Conservation (phyloP, 2,329 filamentous ascomycete genomes). For the Aspergillus eucalypticola region DNA sequence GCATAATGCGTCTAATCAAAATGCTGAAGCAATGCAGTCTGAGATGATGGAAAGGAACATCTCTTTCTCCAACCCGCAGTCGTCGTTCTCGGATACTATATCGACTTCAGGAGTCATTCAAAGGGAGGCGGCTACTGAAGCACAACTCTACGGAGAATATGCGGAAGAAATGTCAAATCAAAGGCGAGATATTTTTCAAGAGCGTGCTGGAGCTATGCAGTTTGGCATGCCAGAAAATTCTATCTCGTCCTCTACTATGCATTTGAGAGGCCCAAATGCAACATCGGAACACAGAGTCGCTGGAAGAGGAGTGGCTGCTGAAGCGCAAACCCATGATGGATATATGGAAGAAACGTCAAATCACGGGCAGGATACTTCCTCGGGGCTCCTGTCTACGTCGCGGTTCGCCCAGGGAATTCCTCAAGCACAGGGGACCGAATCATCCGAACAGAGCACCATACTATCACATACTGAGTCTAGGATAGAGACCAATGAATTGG, state of each 20-base stretch:
- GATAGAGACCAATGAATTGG: background rate
- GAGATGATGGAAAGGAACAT: background rate
- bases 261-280: background rate
- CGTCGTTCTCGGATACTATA: background rate
- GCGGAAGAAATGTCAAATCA: no score
- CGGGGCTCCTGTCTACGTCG: background rate
- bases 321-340: background rate
- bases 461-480: no score
- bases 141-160: no score
- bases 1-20: background rate
- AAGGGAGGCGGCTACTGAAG: background rate
- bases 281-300: background rate
- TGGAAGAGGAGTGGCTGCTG: background rate
- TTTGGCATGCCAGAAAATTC: background rate
- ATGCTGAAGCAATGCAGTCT: background rate
- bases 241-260: background rate
- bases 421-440: background rate
- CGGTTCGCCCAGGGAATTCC: background rate
- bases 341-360: background rate
- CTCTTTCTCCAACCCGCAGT: background rate
- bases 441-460: no score
- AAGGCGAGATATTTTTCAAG: background rate
- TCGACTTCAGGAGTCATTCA: background rate
- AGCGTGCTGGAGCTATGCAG: background rate
- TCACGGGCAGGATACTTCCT: background rate